Base-by-base conservation (phyloP, 768 basidiomycete genomes). In the Boletus edulis region DNA sequence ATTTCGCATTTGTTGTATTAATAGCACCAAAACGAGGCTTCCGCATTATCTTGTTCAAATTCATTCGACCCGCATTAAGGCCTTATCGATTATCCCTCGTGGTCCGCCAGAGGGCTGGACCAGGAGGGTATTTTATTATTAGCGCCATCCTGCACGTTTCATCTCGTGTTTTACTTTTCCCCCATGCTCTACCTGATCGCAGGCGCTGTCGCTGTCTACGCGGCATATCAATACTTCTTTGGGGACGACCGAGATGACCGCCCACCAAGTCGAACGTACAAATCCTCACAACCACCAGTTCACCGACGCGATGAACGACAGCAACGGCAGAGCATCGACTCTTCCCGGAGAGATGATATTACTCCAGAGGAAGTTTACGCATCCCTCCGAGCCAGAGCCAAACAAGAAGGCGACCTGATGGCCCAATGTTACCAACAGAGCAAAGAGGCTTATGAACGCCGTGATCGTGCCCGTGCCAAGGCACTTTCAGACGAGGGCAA, bases 401-500 rank as follows among this genome's bases (percentile, higher is more conserved):
- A 84, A 51, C 76, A 79, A 48, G 89, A 91, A 67, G 91, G 90
- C 3, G 87, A 92, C 57, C 63, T 77, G 61, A 94, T 90, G 91
- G 79, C 78, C 15, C 73, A 73, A 32, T 80, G 75, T 51, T 89
- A 85, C 66, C 75, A 81, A 46, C 75, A 85, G 65, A 87, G 89
- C 63, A 81, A 89, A 65, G 75, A 82, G 53, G 91, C 92, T 2
- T 94, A 94, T 66, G 72, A 78, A 46, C 72, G 76, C 13, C 81
- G 86, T 3, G 84, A 97, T 61, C 86, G 86, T 18, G 89, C 83
- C 1, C 72, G 72, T 29, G 94, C 94, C 35, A 94, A 96, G 71
- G 76, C 86, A 48, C 78, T 97, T 17, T 89, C 86, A 27, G 82
- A 85, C 47, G 63, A 92, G 67, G 93, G 91, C 18, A 91, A 93